Base-by-base conservation (phyloP, 306 rosid genomes). In the Cicer chorassanicum region DNA sequence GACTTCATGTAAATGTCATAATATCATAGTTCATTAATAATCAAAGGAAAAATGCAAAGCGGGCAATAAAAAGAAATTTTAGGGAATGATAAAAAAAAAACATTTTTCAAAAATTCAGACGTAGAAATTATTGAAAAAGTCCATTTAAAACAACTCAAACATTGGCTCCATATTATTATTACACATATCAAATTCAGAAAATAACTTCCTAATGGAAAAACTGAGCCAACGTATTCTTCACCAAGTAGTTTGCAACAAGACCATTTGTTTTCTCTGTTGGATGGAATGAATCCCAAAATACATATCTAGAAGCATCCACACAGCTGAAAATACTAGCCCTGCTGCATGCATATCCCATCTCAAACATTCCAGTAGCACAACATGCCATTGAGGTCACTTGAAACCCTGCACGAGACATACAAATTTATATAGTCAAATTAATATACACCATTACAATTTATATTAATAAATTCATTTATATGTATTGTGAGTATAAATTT, bases 301-400 rank as follows among this genome's bases (percentile, higher is more conserved):
- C 85, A 38, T 55, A 93, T 77, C 91, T 89, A 24, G 70, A 80
- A 10, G 98, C 98, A 84, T 93, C 96, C 3, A 51, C 7, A 77
- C 98, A 93, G 45, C 97, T 93, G 72, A 77, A 81, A 63, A 86
- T 77, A 49, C 10, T 75, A 0, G 78, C 54, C 45, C 92, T 82
- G 15, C 81, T 88, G 87, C 98, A 93, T 19, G 94, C 87, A 51
- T 91, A 93, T 57, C 98, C 88, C 97, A 93, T 91, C 81, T 93
- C 98, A 10, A 77, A 91, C 83, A 89, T 85, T 71, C 98, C 98
- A 15, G 97, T 89, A 0, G 89, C 88, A 43, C 98, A 93, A 61
- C 98, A 93, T n/a, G 97, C 92, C 82, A 78, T 74, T 46, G 85
- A 83, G 6, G 80, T 75, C 1, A 63, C 85, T 34, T 88, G 86